Percentiles rank a stretch among this genome's conserved stretches.
Conservation (phyloP, 345 rosid genomes). For the Excoecaria agallocha region DNA sequence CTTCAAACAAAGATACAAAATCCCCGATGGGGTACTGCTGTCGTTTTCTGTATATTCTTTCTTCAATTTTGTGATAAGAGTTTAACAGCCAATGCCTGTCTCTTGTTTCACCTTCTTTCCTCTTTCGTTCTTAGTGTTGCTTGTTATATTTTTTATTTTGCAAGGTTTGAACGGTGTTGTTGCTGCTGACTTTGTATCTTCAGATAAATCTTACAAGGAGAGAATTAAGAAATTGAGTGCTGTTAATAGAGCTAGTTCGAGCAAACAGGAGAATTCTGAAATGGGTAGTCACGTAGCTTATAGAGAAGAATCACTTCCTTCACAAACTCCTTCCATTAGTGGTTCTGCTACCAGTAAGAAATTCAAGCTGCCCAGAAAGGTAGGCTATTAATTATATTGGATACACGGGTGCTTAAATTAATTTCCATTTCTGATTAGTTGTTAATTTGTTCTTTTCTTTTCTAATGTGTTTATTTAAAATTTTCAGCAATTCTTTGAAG, state of each 20-base stretch:
- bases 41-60: slow-evolving; percentile 34
- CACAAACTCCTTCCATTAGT: slow-evolving; percentile 20
- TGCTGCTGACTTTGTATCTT: slow-evolving; percentile 33
- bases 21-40: slow-evolving; percentile 24
- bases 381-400: slow-evolving; percentile 17
- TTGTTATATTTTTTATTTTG: slow-evolving; percentile 9
- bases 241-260: slow-evolving; percentile 36
- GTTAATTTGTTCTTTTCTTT: not conserved
- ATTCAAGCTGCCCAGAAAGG: slow-evolving; percentile 58
- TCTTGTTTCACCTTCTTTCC: slow-evolving; percentile 6
- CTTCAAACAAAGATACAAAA: slow-evolving; percentile 21
- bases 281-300: slow-evolving; percentile 38
- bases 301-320: slow-evolving; percentile 33
- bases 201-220: slow-evolving; percentile 58
- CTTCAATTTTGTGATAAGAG: slow-evolving; percentile 21
- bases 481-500: slow-evolving; percentile 42
- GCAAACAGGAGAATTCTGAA: slow-evolving; percentile 33
- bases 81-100: slow-evolving; percentile 18
- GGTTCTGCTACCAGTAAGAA: slow-evolving; percentile 31
- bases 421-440: not conserved
- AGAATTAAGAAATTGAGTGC: slow-evolving; percentile 48
- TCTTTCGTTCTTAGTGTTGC: slow-evolving; percentile 3
- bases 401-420: not conserved
- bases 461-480: slow-evolving; percentile 1
- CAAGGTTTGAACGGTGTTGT: slow-evolving; percentile 15